Conservation (phyloP, 768 basidiomycete species). For the Suillus cothurnatus region DNA sequence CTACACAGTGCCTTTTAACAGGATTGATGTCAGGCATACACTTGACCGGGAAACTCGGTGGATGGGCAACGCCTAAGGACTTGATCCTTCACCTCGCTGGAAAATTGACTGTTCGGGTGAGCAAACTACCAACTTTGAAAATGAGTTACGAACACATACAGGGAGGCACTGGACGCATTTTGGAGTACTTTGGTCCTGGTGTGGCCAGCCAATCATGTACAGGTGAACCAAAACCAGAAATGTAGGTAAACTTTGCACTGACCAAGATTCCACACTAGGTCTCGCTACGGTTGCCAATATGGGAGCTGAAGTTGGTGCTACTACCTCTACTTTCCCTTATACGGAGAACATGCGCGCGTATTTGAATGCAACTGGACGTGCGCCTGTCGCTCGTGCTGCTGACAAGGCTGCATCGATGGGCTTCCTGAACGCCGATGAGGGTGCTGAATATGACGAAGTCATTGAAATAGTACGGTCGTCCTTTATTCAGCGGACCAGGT, state of each 20-base stretch:
- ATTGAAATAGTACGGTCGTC: slow-evolving; percentile 78
- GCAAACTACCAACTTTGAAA: slow-evolving; percentile 26
- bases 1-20: background rate
- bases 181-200: slow-evolving; percentile 97
- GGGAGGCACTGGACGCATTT: slow-evolving; percentile 95
- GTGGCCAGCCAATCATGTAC: slow-evolving; percentile 91
- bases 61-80: slow-evolving; percentile 97
- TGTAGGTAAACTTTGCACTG: background rate
- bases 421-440: slow-evolving; percentile 82
- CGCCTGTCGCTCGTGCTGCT: slow-evolving; percentile 82
- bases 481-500: background rate
- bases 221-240: slow-evolving; percentile 44
- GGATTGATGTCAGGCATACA: slow-evolving; percentile 63
- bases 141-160: slow-evolving; percentile 31
- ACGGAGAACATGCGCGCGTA: slow-evolving; percentile 88
- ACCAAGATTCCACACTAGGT: slow-evolving; percentile 42
- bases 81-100: slow-evolving; percentile 94
- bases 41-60: slow-evolving; percentile 81
- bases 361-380: slow-evolving; percentile 86
- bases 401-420: slow-evolving; percentile 79
- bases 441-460: slow-evolving; percentile 91
- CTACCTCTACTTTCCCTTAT: slow-evolving; percentile 97
- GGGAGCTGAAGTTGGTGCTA: slow-evolving; percentile 99
- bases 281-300: slow-evolving; percentile 97
- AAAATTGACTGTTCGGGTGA: slow-evolving; percentile 87